Evolutionary conservation across 495 filamentous ascomycete species (phyloP), one percentile per base, ranked within the genome.

Genomic region (Daldinia caldariorum): DNA sequence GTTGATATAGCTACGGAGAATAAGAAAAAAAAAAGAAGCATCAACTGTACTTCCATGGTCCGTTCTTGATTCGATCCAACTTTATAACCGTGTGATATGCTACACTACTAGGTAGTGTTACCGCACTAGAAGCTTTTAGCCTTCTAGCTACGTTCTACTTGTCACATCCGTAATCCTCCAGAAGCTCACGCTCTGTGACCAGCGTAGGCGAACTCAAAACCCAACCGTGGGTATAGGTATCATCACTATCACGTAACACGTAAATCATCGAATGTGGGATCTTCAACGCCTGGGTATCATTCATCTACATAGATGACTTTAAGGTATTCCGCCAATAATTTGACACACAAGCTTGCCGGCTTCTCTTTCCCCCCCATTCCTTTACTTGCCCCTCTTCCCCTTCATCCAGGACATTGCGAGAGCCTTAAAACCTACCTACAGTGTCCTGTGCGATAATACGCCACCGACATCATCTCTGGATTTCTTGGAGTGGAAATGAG

Each of bases 241-340:
- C 57, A 35, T 62, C 67, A 66, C 39, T 16, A 39, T 57, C 45
- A 63, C 62, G 53, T 31, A 66, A 64, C 38, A 14, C 20, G 10
- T 39, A 10, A 26, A 66, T 63, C 58, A 61, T 66, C 26, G 14
- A 53, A 26, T 54, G 49, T 43, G 37, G 10, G 69, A 66, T 71
- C 69, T 69, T 73, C 67, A 73, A 75, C 74, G 73, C 67, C 71
- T 77, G 74, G 74, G 74, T 77, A 77, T 77, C 74, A 75, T 77
- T 75, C 70, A 77, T 74, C 72, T 75, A 77, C 64, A 53, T 67
- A 74, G 68, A 68, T 54, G 67, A 63, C 56, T 58, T 55, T 26
- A 26, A 64, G n/a, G 62, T 70, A 66, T 61, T 70, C 70, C 65
- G 70, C 70, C 70, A 62, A 66, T 72, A 68, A 72, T 72, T 49